Evolutionary conservation across 2,329 filamentous ascomycete genomes (phyloP).

Genomic region (Aspergillus sp.): DNA sequence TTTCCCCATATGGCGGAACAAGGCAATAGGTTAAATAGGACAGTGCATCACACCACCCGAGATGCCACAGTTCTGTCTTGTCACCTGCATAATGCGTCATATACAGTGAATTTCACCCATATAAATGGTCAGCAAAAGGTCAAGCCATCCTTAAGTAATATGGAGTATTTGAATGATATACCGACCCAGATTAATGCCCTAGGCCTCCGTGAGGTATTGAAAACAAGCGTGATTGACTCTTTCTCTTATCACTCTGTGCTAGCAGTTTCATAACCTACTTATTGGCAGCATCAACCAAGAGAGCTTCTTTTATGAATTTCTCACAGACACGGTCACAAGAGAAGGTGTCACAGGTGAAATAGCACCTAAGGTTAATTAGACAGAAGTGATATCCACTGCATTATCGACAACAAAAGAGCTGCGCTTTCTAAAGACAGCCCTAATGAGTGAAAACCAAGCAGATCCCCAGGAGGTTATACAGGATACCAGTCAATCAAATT

Average conservation of each 20-base stretch:
- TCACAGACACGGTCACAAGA: too few species aligned
- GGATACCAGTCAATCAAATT: not conserved
- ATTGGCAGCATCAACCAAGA: not conserved
- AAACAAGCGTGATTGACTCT: not conserved
- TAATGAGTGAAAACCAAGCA: not conserved
- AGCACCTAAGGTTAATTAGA: not conserved
- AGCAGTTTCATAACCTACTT: not conserved
- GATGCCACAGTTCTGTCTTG: too few species aligned
- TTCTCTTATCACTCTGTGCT: not conserved
- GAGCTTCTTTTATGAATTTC: too few species aligned
- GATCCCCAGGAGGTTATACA: too few species aligned
- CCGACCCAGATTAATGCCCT: too few species aligned
- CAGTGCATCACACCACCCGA: too few species aligned
- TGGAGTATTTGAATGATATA: too few species aligned
- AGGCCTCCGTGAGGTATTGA: too few species aligned
- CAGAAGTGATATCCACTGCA: not conserved
- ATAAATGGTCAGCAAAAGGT: not conserved
- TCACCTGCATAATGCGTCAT: not conserved
- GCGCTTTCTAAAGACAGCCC: not conserved
- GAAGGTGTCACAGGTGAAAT: not conserved
- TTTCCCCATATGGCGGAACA: too few species aligned
- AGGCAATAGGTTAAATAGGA: too few species aligned
- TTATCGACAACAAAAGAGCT: not conserved
- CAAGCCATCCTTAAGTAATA: too few species aligned
- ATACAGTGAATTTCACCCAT: not conserved